These are phyloP conservation scores for Arabidopsis suecica DNA, from an alignment of 345 rosid genomes.

Conservation along the genomic window DNA sequence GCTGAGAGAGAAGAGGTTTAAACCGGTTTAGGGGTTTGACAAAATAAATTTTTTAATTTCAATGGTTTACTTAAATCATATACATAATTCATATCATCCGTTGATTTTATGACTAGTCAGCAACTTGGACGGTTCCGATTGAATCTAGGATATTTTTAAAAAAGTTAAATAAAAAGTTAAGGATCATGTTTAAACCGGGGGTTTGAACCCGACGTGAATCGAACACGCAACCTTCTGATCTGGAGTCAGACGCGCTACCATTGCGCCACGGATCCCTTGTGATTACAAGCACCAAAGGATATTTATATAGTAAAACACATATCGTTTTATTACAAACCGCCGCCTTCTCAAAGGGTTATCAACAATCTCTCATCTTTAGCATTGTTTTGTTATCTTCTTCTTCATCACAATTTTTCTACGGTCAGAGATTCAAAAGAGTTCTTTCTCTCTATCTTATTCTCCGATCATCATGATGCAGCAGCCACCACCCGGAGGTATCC, in stretches of 20 bases:
- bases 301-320: rapidly evolving
- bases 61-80: conserved; percentile 17
- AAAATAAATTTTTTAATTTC: conserved; percentile 4
- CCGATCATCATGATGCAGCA: conserved; percentile 65
- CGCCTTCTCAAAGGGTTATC: conserved; percentile 23
- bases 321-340: neutral
- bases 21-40: conserved; percentile 32
- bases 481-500: conserved; percentile 60
- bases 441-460: neutral
- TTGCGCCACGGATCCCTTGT: conserved; percentile 83
- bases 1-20: conserved; percentile 35
- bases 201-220: conserved; percentile 93
- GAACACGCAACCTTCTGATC: conserved; percentile 99
- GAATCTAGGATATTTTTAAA: no score
- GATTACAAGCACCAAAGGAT: rapidly evolving
- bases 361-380: neutral
- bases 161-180: neutral
- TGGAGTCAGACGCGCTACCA: conserved; percentile 99
- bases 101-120: conserved; percentile 15
- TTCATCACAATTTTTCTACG: conserved; percentile 41
- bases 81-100: neutral
- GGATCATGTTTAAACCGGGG: conserved; percentile 30
- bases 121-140: conserved; percentile 7
- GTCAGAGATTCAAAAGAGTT: conserved; percentile 41
- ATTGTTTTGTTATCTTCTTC: conserved; percentile 21